These are phyloP conservation scores for Exobasidium rhododendri DNA, from an alignment of 1,284 basidiomycete species.

Conservation along the genomic window DNA sequence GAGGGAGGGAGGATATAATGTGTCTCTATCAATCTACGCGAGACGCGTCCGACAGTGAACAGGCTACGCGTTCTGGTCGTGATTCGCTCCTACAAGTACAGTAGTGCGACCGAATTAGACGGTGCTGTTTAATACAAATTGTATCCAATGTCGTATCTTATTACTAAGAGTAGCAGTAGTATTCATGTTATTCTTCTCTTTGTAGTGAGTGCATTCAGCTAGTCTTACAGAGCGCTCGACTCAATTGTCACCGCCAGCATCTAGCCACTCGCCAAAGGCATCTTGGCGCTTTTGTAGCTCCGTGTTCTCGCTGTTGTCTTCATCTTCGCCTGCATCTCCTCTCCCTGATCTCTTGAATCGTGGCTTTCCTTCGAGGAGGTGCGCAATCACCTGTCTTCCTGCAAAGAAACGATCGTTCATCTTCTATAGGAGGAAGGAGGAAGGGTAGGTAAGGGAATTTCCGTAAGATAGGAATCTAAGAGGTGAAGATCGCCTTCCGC, in stretches of 20 bases:
- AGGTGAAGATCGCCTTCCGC: no score
- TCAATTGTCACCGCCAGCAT: conserved; percentile 18
- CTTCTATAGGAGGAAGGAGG: conserved; percentile 62
- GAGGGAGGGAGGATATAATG: not conserved
- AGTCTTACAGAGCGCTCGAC: no score
- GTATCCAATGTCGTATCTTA: no score
- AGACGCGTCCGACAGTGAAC: not conserved
- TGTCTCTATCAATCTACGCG: not conserved
- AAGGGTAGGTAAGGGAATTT: not conserved
- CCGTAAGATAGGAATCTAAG: conserved; percentile 8
- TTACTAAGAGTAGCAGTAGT: no score
- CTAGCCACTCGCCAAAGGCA: conserved; percentile 38
- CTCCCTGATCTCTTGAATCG: conserved; percentile 72
- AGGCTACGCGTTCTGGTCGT: not conserved
- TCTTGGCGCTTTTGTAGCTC: conserved; percentile 14
- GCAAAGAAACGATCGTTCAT: conserved; percentile 94
- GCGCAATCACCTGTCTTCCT: conserved; percentile 76
- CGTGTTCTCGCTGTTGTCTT: conserved; percentile 3
- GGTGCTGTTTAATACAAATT: not conserved
- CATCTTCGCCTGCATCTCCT: conserved; percentile 19
- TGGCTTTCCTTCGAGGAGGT: conserved; percentile 74
- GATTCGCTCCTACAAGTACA: not conserved
- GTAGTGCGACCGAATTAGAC: not conserved
- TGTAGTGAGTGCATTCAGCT: no score
- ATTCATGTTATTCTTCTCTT: no score